Percentiles rank a stretch among this genome's conserved stretches.
These are phyloP conservation scores for Gautieria morchelliformis DNA, from an alignment of 768 basidiomycete genomes.

Conservation along the genomic window DNA sequence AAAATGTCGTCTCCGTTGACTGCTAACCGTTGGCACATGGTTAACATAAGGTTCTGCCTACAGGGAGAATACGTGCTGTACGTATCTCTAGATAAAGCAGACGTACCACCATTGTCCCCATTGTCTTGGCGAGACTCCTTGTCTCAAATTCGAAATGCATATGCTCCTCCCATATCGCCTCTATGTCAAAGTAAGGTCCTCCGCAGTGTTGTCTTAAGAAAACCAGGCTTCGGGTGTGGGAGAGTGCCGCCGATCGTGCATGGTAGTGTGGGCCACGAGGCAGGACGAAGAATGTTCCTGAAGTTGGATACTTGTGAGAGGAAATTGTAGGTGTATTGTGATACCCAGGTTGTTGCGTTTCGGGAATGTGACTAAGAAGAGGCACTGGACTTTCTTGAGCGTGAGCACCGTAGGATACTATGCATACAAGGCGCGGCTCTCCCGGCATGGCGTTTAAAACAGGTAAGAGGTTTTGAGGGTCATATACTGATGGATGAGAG, in stretches of 20 bases:
- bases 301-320: constrained; percentile 1
- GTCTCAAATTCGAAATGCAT: constrained; percentile 41
- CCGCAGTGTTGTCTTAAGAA: constrained; percentile 36
- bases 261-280: constrained; percentile 33
- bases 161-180: constrained; percentile 55
- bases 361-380: constrained; percentile 5
- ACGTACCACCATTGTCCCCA: constrained; percentile 39
- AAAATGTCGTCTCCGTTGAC: not conserved
- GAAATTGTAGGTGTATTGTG: not conserved
- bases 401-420: constrained; percentile 7
- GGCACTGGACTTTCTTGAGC: not conserved
- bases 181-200: constrained; percentile 46
- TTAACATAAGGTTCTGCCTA: constrained; percentile 48
- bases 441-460: constrained; percentile 18
- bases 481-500: constrained; percentile 9
- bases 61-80: not conserved
- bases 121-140: constrained; percentile 21
- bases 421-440: not conserved
- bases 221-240: constrained; percentile 37
- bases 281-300: constrained; percentile 28
- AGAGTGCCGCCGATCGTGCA: constrained; percentile 30
- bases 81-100: not conserved
- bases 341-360: not conserved
- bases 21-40: constrained; percentile 42
- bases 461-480: constrained; percentile 32